Evolutionary conservation across 352 stramenopile genomes (phyloP), one percentile per base, ranked within the genome.

Genomic region (Phytopythium boreale): DNA sequence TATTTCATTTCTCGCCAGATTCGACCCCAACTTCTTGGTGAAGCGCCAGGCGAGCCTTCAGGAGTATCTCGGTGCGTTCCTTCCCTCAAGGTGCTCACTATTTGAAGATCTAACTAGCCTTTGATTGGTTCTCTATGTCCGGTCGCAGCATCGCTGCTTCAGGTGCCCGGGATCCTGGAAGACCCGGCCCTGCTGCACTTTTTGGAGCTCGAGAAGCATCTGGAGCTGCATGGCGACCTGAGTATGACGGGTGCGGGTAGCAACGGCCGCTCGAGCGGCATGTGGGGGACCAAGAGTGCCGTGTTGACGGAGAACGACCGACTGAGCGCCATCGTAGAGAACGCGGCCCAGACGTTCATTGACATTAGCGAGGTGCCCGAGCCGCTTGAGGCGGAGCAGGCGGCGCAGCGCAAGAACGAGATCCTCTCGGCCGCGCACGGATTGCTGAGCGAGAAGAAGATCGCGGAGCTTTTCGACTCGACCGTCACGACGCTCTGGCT

Each of bases 311-410:
- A 94, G 63, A 87, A 89, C 61, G 85, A 94, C 61, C 82, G 85
- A 8, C 76, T 92, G 31, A 91, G 74, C 49, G 80, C 75, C 19
- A 94, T 94, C 49, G 83, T 94, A 11, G 83, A 92, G 60, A 90
- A 72, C 53, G 81, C 83, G 14, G 80, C 80, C 43, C 83, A 92
- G 70, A 82, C 80, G 22, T 90, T 94, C 51, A 92, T 94, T 58
- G 83, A 94, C 59, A 88, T 94, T 51, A 92, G 80, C 52, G 83
- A 94, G 66, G 79, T 94, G 0, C 80, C 85, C 4, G 85, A 92
- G 59, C 85, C 85, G 22, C 79, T 94, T 4, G 85, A 94, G 67
- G 77, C 79, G 3, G 84, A 91, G 60, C 84, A 92, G 59, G 84
- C 81, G 56, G 79, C 80, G 60, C 84, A 92, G 62, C 81, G 82